Conservation (phyloP, 345 rosid species). For the Iberis pinnata region DNA sequence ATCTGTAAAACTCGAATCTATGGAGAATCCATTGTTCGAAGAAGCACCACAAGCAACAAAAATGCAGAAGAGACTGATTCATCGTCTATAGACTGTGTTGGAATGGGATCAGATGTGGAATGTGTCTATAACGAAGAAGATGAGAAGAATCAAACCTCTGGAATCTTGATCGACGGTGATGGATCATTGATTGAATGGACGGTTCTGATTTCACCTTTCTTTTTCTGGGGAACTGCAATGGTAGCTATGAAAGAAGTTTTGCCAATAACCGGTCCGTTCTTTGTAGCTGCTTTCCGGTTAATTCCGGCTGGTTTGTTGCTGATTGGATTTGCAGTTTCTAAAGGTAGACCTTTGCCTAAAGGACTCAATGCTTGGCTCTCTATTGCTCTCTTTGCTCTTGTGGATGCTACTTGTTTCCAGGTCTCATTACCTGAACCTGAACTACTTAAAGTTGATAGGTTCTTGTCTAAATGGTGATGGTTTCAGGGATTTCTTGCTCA, state of each 20-base stretch:
- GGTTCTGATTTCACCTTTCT: slow-evolving; percentile 81
- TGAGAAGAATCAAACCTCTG: slow-evolving; percentile 18
- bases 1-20: slow-evolving; percentile 14
- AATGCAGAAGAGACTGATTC: slow-evolving; percentile 23
- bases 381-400: slow-evolving; percentile 68
- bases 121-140: slow-evolving; percentile 29
- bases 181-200: slow-evolving; percentile 41
- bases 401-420: slow-evolving; percentile 87
- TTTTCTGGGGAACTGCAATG: slow-evolving; percentile 98
- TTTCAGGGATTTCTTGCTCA: slow-evolving; percentile 79
- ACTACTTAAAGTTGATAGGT: neutral
- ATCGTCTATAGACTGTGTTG: slow-evolving; percentile 38
- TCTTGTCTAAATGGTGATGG: neutral
- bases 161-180: slow-evolving; percentile 16
- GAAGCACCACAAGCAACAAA: slow-evolving; percentile 32
- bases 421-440: slow-evolving; percentile 24
- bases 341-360: slow-evolving; percentile 53
- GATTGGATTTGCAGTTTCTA: slow-evolving; percentile 59
- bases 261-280: slow-evolving; percentile 77
- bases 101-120: slow-evolving; percentile 52
- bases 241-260: slow-evolving; percentile 96
- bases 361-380: slow-evolving; percentile 80
- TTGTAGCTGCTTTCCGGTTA: slow-evolving; percentile 78
- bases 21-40: slow-evolving; percentile 25
- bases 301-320: slow-evolving; percentile 77